phyloP scores from a whole-genome alignment of 768 basidiomycete species.

The Rhizopogon vinicolor region DNA sequence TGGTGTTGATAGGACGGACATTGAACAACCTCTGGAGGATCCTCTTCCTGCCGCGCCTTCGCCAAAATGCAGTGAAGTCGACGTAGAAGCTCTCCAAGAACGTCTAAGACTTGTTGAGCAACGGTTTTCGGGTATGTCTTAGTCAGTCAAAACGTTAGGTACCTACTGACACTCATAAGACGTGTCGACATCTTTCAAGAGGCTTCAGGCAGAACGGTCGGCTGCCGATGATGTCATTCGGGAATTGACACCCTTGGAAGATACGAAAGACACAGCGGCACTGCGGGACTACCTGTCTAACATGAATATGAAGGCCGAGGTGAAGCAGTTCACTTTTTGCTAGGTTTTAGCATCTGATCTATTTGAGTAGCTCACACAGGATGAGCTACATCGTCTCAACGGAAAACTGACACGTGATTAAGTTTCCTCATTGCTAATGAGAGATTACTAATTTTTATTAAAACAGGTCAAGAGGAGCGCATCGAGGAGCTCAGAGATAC shows the following conservation, averaged over 20 bases:
- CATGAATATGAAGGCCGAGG: slow-evolving; percentile 65
- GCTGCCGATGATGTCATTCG: slow-evolving; percentile 65
- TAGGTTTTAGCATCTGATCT: not conserved
- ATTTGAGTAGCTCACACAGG: slow-evolving; percentile 51
- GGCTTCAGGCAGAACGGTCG: slow-evolving; percentile 65
- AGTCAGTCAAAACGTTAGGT: slow-evolving; percentile 1
- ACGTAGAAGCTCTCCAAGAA: slow-evolving; percentile 59
- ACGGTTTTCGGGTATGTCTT: slow-evolving; percentile 59
- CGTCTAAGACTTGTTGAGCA: slow-evolving; percentile 70
- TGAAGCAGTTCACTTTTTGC: slow-evolving; percentile 27
- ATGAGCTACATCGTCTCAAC: slow-evolving; percentile 75
- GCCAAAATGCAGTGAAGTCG: slow-evolving; percentile 9
- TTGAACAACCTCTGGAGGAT: not conserved
- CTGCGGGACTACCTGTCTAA: slow-evolving; percentile 72
- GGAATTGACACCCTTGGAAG: slow-evolving; percentile 68
- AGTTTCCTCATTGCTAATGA: not conserved
- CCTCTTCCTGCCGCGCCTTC: not conserved
- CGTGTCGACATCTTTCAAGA: slow-evolving; percentile 73
- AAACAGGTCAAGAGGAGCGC: slow-evolving; percentile 75
- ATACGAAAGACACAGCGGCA: slow-evolving; percentile 57
- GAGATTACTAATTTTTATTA: slow-evolving; percentile 4
- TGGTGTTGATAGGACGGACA: not conserved
- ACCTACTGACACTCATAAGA: slow-evolving; percentile 38
- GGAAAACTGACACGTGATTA: slow-evolving; percentile 67
- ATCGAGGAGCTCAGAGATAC: slow-evolving; percentile 83